Percentiles rank a stretch among this genome's conserved stretches.
Conservation (phyloP, 129 eudicot species). For the Helianthus annuus region DNA sequence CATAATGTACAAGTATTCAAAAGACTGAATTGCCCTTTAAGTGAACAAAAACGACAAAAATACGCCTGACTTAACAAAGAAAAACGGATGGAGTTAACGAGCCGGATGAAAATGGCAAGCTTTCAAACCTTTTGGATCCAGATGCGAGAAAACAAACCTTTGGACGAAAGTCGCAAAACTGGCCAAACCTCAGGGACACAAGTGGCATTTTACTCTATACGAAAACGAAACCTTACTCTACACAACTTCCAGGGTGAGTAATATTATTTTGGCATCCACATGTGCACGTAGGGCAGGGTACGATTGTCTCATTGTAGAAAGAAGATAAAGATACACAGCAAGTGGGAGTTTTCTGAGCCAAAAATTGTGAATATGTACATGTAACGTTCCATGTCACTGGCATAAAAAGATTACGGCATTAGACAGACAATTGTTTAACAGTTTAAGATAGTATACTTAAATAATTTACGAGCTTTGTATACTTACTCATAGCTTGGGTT, state of each 20-base stretch:
- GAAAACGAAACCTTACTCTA: neutral
- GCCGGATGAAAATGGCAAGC: no score
- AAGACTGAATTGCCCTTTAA: no score
- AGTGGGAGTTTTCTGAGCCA: conserved; percentile 7
- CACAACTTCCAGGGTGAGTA: conserved; percentile 2
- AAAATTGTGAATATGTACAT: conserved; percentile 4
- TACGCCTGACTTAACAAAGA: no score
- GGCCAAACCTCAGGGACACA: no score
- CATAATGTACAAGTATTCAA: no score
- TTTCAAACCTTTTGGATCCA: no score
- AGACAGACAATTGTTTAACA: neutral
- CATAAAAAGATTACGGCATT: neutral
- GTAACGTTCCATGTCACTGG: neutral
- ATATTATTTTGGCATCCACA: conserved; percentile 2
- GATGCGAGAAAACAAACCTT: no score
- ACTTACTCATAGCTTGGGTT: conserved; percentile 4
- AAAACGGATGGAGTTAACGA: no score
- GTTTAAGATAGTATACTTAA: neutral
- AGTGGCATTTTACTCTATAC: no score
- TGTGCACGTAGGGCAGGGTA: neutral
- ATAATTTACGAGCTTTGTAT: neutral
- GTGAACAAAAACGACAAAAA: no score
- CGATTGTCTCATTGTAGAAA: conserved; percentile 3
- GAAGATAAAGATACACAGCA: neutral
- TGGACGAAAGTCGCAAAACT: no score